phyloP scores from a whole-genome alignment of 2,329 filamentous ascomycete genomes.

The Stylonectria norvegica region DNA sequence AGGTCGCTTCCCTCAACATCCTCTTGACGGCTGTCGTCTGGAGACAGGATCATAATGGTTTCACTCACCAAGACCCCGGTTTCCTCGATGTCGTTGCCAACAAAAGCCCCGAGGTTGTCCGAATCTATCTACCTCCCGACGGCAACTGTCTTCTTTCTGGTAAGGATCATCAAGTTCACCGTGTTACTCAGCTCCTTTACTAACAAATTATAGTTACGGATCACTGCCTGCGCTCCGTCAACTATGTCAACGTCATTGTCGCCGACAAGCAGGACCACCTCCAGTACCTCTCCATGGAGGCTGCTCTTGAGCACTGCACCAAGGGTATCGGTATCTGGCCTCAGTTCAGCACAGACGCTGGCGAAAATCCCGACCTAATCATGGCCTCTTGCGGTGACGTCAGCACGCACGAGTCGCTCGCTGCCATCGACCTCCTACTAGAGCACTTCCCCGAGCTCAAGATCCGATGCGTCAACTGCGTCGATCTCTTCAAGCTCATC shows the following conservation, averaged over 20 bases:
- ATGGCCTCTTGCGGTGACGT: constrained; percentile 76
- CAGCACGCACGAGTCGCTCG: constrained; percentile 69
- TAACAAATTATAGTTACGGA: constrained; percentile 53
- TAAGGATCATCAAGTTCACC: constrained; percentile 20
- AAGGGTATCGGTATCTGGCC: constrained; percentile 78
- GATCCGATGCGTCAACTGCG: constrained; percentile 75
- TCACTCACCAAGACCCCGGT: constrained; percentile 76
- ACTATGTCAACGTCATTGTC: constrained; percentile 80
- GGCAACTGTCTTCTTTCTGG: constrained; percentile 71
- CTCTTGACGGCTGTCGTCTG: constrained; percentile 75
- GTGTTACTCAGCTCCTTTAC: constrained; percentile 4
- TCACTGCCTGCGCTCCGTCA: constrained; percentile 68
- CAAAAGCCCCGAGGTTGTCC: constrained; percentile 75
- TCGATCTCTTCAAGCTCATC: constrained; percentile 79
- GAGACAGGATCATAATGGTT: constrained; percentile 81
- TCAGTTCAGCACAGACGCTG: constrained; percentile 69
- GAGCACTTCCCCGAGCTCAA: constrained; percentile 68
- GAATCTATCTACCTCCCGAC: constrained; percentile 77
- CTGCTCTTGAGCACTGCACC: constrained; percentile 70
- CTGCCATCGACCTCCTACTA: constrained; percentile 71
- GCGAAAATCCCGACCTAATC: constrained; percentile 66
- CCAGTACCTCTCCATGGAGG: constrained; percentile 71
- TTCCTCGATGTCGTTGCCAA: constrained; percentile 78
- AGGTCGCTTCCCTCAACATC: constrained; percentile 74
- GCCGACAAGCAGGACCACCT: constrained; percentile 77